phyloP scores from a whole-genome alignment of 306 rosid genomes.

The Elaeagnus macrophylla region DNA sequence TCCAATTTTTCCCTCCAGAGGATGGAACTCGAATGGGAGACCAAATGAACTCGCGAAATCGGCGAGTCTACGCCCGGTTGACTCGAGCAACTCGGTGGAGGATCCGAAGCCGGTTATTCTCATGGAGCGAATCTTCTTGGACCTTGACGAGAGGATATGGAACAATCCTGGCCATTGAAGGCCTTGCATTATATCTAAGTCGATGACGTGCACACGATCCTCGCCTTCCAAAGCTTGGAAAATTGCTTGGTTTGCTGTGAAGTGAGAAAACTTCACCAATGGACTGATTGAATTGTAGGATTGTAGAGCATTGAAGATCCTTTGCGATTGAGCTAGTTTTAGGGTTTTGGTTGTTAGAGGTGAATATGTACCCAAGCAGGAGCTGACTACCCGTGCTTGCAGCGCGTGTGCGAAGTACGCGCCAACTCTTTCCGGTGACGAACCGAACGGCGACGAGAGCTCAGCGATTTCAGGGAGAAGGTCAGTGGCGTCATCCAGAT shows the following conservation, averaged over 20 bases:
- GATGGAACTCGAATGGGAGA: slow-evolving; percentile 73
- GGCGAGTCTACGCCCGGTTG: slow-evolving; percentile 83
- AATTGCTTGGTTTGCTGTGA: slow-evolving; percentile 95
- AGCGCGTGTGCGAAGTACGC: slow-evolving; percentile 89
- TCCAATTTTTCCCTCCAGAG: slow-evolving; percentile 86
- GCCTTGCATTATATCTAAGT: slow-evolving; percentile 94
- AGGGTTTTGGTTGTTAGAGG: slow-evolving; percentile 49
- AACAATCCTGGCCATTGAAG: slow-evolving; percentile 99
- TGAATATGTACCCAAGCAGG: slow-evolving; percentile 57
- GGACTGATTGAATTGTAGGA: slow-evolving; percentile 89
- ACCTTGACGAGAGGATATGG: slow-evolving; percentile 87
- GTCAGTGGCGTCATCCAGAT: slow-evolving; percentile 61
- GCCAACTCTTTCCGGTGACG: slow-evolving; percentile 85
- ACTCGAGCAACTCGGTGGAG: slow-evolving; percentile 63
- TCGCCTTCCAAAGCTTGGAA: slow-evolving; percentile 89
- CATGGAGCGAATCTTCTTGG: slow-evolving; percentile 69
- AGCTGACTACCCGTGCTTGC: slow-evolving; percentile 80
- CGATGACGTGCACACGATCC: slow-evolving; percentile 89
- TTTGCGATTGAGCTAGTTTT: slow-evolving; percentile 49
- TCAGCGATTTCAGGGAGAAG: slow-evolving; percentile 77
- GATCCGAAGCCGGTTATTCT: slow-evolving; percentile 93
- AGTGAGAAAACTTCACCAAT: slow-evolving; percentile 81
- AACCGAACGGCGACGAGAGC: slow-evolving; percentile 80
- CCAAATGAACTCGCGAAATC: slow-evolving; percentile 83
- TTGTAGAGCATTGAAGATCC: slow-evolving; percentile 73